Conservation (phyloP, 371 early-diverging fungal genomes). For the Apophysomyces ossiformis region DNA sequence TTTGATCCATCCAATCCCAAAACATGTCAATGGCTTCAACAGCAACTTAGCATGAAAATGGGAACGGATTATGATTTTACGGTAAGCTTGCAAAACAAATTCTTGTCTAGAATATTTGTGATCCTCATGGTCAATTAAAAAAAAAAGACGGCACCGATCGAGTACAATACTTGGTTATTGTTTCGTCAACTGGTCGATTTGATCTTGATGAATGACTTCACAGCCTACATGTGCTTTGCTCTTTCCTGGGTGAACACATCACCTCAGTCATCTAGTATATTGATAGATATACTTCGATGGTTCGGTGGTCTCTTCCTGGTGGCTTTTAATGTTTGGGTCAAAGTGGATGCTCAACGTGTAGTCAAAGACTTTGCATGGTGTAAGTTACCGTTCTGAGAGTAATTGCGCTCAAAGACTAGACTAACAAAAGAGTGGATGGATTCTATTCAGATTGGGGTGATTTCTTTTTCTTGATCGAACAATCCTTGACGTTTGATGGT, state of each 20-base stretch:
- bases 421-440: too few relatives aligned
- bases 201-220: slow-evolving; percentile 86
- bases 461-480: slow-evolving; percentile 89
- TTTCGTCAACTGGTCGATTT: slow-evolving; percentile 88
- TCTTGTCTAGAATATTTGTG: not conserved
- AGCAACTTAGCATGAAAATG: slow-evolving; percentile 78
- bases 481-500: slow-evolving; percentile 82
- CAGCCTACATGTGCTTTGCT: slow-evolving; percentile 78
- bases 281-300: slow-evolving; percentile 64
- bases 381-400: slow-evolving; percentile 34
- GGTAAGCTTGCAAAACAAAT: not conserved
- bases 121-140: too few relatives aligned
- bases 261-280: slow-evolving; percentile 34
- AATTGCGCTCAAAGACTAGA: too few relatives aligned
- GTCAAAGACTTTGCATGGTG: slow-evolving; percentile 95
- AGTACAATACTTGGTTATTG: slow-evolving; percentile 91
- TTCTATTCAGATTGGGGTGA: slow-evolving; percentile 86
- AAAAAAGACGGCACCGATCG: slow-evolving; percentile 71
- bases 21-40: slow-evolving; percentile 59
- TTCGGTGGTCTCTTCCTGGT: slow-evolving; percentile 76
- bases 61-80: slow-evolving; percentile 73
- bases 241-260: slow-evolving; percentile 61
- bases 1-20: slow-evolving; percentile 49
- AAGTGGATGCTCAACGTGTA: slow-evolving; percentile 87
- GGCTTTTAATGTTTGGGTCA: slow-evolving; percentile 89